Evolutionary conservation across 805 yeast genomes (phyloP).

Genomic region (Candida pini): DNA sequence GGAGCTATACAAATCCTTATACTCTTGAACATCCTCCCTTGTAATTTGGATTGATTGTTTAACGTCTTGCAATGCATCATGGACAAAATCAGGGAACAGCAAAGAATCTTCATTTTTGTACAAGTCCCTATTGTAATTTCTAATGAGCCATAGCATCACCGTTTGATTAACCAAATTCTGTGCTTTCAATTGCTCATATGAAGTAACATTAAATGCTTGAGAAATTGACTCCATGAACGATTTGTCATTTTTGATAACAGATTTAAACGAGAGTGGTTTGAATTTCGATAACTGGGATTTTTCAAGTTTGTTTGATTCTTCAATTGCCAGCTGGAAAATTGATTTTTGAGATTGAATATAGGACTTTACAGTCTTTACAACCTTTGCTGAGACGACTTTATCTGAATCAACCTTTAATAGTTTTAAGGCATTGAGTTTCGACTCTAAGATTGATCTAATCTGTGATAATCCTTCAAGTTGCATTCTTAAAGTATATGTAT

Average conservation of each 20-base stretch:
- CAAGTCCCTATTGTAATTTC: conserved; percentile 43
- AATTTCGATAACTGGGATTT: conserved; percentile 36
- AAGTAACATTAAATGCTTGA: conserved; percentile 50
- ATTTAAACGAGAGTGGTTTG: conserved; percentile 54
- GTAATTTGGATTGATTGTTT: conserved; percentile 33
- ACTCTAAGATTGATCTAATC: conserved; percentile 42
- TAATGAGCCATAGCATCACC: conserved; percentile 56
- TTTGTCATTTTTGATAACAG: conserved; percentile 36
- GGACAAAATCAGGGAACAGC: conserved; percentile 49
- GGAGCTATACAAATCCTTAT: conserved; percentile 43
- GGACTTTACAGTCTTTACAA: conserved; percentile 32
- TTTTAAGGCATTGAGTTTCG: conserved; percentile 41
- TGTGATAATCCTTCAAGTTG: conserved; percentile 56
- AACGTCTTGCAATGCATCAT: conserved; percentile 19
- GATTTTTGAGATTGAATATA: conserved; percentile 47
- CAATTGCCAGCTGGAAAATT: conserved; percentile 40
- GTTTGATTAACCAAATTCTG: conserved; percentile 51
- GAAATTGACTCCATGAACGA: conserved; percentile 38
- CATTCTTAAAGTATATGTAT: conserved; percentile 43
- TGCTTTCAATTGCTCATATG: conserved; percentile 45
- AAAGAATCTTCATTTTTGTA: conserved; percentile 30
- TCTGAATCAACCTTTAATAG: conserved; percentile 21
- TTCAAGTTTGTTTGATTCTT: conserved; percentile 40
- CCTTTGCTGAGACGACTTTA: conserved; percentile 14
- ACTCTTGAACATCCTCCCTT: conserved; percentile 51